Base-by-base conservation (phyloP, 306 rosid species). In the Fragaria nilgerrensis region DNA sequence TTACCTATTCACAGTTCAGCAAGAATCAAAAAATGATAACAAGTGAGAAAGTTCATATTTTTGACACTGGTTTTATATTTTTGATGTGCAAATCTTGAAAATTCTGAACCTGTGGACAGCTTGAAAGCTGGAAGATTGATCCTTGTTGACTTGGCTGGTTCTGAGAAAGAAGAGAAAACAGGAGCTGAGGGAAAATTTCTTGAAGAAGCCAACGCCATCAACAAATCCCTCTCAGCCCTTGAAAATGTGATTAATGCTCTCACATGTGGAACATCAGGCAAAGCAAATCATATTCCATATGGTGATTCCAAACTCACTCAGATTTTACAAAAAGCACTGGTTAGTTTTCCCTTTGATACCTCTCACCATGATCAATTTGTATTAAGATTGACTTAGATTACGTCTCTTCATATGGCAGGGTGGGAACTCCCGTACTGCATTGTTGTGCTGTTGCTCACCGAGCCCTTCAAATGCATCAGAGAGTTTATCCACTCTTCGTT, bases 91-190 rank as follows among this genome's bases (percentile, higher is more conserved):
- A 64, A 79, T 69, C 43, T 72, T 73, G 65, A 85, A 73, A 72
- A 45, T 65, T 75, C 9, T 55, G 74, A 78, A 45, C 76, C 43
- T 53, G 23, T 83, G 77, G 75, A 71, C 88, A 90, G 97, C 87
- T 70, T 17, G 76, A 88, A 83, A 78, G 73, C 75, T n/a, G 94
- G 93, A 14, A 93, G 90, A 79, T 67, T 93, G 59, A 76, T 88
- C 81, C 93, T 90, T 19, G 93, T 93, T 74, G 98, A 93, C 84
- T 85, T 90, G 84, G 98, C 98, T 14, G 98, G 98, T 76, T 93
- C 96, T 23, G 98, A 90, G 82, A 93, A 93, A 75, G 94, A 70
- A 69, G 98, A 93, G 85, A 93, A 93, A 82, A 90, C 96, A 25
- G 94, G 94, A 41, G 98, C 94, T 7, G 98, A 93, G 82, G 96